Percentiles rank a stretch among this genome's conserved stretches.
phyloP scores from a whole-genome alignment of 352 stramenopile species.

The Globisporangium spinosum region DNA sequence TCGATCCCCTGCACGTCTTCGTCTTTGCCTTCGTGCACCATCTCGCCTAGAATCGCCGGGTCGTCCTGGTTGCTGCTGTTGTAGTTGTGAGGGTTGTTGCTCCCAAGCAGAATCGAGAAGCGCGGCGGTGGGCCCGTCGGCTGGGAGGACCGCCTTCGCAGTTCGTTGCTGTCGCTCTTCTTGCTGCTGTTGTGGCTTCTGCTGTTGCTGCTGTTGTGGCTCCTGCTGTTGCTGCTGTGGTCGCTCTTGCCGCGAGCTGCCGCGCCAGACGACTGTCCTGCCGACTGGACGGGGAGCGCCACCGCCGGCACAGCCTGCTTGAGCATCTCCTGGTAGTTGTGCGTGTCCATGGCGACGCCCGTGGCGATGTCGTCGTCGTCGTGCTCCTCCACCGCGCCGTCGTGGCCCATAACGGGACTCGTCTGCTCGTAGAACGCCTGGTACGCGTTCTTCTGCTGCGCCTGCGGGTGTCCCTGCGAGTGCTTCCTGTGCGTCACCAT shows the following conservation, averaged over 20 bases:
- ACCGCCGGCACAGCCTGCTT: slow-evolving; percentile 22
- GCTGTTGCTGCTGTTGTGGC: too few relatives aligned
- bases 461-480: slow-evolving; percentile 14
- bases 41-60: background rate
- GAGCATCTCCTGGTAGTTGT: slow-evolving; percentile 60
- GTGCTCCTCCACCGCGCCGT: background rate
- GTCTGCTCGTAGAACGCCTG: slow-evolving; percentile 18
- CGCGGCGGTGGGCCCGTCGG: background rate
- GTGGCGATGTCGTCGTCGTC: slow-evolving; percentile 19
- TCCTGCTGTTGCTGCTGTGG: background rate
- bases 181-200: slow-evolving; percentile 1
- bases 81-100: too few relatives aligned
- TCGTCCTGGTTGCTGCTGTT: background rate
- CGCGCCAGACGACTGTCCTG: slow-evolving; percentile 14
- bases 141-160: slow-evolving; percentile 5
- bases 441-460: slow-evolving; percentile 18
- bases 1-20: background rate
- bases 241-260: background rate
- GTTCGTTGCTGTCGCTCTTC: slow-evolving; percentile 3
- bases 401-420: slow-evolving; percentile 2
- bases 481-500: slow-evolving; percentile 4
- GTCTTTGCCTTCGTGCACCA: background rate
- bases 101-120: slow-evolving; percentile 11
- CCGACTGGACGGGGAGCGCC: slow-evolving; percentile 8
- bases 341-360: slow-evolving; percentile 55